Evolutionary conservation across 1,284 basidiomycete genomes (phyloP).

Genomic region (Vanrija sp.): DNA sequence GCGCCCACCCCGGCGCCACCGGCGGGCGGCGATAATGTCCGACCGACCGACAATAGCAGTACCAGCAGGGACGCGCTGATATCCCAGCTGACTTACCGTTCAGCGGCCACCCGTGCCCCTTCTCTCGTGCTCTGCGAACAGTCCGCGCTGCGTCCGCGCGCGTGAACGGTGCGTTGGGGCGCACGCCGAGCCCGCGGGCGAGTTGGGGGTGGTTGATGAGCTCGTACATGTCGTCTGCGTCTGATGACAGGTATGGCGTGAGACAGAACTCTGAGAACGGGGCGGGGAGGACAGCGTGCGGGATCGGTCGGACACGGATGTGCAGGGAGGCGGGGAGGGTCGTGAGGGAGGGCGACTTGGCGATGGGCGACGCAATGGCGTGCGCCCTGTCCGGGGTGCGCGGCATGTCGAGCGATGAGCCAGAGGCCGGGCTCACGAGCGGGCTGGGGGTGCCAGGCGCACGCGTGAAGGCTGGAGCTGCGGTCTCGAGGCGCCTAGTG

Average conservation of each 20-base stretch:
- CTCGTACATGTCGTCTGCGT: background rate
- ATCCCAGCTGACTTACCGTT: background rate
- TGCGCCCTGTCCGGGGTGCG: too few relatives aligned
- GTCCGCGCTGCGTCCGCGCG: background rate
- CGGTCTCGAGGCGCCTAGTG: too few relatives aligned
- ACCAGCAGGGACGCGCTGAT: too few relatives aligned
- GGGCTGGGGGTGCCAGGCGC: too few relatives aligned
- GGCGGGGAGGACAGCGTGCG: background rate
- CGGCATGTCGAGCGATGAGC: too few relatives aligned
- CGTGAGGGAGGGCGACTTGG: too few relatives aligned
- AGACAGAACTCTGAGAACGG: constrained; percentile 1
- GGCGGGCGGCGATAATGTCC: too few relatives aligned
- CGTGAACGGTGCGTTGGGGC: background rate
- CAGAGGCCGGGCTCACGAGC: too few relatives aligned
- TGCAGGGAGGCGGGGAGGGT: background rate
- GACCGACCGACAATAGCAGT: too few relatives aligned
- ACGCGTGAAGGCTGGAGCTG: too few relatives aligned
- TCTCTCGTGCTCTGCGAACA: background rate
- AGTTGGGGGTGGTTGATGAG: background rate
- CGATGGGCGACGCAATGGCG: too few relatives aligned
- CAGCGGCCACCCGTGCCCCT: background rate
- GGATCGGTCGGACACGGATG: background rate
- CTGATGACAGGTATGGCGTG: background rate
- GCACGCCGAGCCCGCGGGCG: background rate
- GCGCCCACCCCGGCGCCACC: too few relatives aligned